Evolutionary conservation across 176 grass and related monocot species (phyloP).

Genomic region (Carex littledalei): DNA sequence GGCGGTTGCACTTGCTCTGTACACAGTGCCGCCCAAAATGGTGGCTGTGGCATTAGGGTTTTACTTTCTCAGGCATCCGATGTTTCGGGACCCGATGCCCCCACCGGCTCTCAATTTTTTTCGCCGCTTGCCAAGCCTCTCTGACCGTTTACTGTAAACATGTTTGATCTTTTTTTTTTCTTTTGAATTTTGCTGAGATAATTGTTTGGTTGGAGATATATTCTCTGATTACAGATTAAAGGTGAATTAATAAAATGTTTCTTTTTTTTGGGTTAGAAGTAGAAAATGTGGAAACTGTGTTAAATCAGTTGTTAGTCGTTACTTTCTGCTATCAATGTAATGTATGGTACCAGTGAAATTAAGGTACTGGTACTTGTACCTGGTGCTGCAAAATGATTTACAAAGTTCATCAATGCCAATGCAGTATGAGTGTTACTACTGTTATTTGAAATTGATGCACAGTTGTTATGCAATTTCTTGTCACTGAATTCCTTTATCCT

Average conservation of each 20-base stretch:
- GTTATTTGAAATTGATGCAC: too few species aligned
- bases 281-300: not conserved
- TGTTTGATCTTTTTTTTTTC: not conserved
- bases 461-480: too few species aligned
- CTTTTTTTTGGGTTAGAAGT: not conserved
- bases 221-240: not conserved
- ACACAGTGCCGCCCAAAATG: constrained; percentile 56
- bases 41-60: constrained; percentile 87
- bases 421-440: too few species aligned
- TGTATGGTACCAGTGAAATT: too few species aligned
- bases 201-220: constrained; percentile 6
- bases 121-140: constrained; percentile 85
- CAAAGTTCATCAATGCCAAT: too few species aligned
- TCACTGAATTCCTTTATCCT: too few species aligned
- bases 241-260: not conserved
- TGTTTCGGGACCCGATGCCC: constrained; percentile 96
- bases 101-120: constrained; percentile 87
- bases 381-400: too few species aligned
- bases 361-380: too few species aligned
- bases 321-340: not conserved
- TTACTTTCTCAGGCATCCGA: constrained; percentile 94
- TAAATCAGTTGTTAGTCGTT: not conserved
- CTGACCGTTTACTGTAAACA: constrained; percentile 61
- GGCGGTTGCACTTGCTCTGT: constrained; percentile 4
- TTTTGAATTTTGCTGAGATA: not conserved